These are phyloP conservation scores for Pseudogymnoascus sp. DNA, from an alignment of 2,329 filamentous ascomycete genomes.

Conservation along the genomic window DNA sequence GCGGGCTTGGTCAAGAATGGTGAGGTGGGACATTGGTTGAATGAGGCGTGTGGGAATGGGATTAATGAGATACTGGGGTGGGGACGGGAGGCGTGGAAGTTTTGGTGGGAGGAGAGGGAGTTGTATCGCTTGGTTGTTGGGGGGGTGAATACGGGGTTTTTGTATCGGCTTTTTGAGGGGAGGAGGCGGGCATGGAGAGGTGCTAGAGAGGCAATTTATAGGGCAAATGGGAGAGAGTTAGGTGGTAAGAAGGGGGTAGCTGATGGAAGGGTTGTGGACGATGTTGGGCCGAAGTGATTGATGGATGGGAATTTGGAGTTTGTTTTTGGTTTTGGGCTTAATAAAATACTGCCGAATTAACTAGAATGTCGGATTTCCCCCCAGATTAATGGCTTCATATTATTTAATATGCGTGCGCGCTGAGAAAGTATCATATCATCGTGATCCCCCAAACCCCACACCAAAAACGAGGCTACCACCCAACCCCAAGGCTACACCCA, in stretches of 20 bases:
- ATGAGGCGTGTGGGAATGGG: constrained; percentile 34
- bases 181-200: constrained; percentile 33
- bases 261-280: not conserved
- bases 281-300: not conserved
- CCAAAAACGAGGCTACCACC: not conserved
- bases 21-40: constrained; percentile 29
- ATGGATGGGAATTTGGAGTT: not conserved
- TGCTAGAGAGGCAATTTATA: constrained; percentile 30
- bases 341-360: not conserved
- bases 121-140: constrained; percentile 32
- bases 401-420: not conserved
- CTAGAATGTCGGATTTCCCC: not conserved
- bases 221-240: constrained; percentile 18
- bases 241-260: not conserved
- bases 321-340: not conserved
- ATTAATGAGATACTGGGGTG: constrained; percentile 33
- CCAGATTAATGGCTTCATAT: not conserved
- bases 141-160: constrained; percentile 33
- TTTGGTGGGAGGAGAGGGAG: constrained; percentile 31
- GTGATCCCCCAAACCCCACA: not conserved
- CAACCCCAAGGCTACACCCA: not conserved
- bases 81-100: constrained; percentile 34
- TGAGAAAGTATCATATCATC: not conserved
- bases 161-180: constrained; percentile 33
- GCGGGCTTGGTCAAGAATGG: constrained; percentile 20